phyloP scores from a whole-genome alignment of 2,329 filamentous ascomycete species.

The Epichloe baconii region DNA sequence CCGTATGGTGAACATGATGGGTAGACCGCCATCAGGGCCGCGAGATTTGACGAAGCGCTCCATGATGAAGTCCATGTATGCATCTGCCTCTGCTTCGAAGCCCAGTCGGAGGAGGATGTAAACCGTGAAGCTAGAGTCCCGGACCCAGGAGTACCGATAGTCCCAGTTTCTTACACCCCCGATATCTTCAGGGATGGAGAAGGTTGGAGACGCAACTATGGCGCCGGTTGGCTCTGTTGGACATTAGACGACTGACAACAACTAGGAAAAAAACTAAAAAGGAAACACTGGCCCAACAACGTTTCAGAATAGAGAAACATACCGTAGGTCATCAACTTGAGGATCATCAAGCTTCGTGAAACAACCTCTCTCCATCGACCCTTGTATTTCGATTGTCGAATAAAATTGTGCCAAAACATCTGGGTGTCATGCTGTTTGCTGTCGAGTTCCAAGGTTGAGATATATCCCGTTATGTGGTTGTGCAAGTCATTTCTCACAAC shows the following conservation, averaged over 20 bases:
- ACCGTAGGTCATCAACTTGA: constrained; percentile 62
- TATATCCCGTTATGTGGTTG: constrained; percentile 41
- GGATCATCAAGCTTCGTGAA: constrained; percentile 54
- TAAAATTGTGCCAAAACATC: constrained; percentile 62
- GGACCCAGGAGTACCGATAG: constrained; percentile 66
- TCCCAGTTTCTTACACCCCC: constrained; percentile 57
- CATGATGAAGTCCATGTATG: constrained; percentile 68
- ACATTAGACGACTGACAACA: not conserved
- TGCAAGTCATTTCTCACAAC: constrained; percentile 50
- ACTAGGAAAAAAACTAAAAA: not conserved
- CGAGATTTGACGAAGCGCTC: constrained; percentile 52
- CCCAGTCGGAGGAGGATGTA: constrained; percentile 67
- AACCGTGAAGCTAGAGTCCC: constrained; percentile 65
- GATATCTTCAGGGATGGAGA: constrained; percentile 63
- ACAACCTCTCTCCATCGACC: constrained; percentile 64
- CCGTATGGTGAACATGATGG: constrained; percentile 72
- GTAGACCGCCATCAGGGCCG: constrained; percentile 47
- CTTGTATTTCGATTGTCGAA: constrained; percentile 55
- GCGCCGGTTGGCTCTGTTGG: constrained; percentile 58
- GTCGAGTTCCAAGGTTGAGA: constrained; percentile 46
- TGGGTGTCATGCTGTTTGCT: constrained; percentile 56
- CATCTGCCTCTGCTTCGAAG: constrained; percentile 62
- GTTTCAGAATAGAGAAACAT: not conserved
- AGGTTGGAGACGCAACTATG: constrained; percentile 64
- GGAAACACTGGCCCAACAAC: not conserved